phyloP scores from a whole-genome alignment of 2,329 filamentous ascomycete genomes.

The Thelonectria discophora region DNA sequence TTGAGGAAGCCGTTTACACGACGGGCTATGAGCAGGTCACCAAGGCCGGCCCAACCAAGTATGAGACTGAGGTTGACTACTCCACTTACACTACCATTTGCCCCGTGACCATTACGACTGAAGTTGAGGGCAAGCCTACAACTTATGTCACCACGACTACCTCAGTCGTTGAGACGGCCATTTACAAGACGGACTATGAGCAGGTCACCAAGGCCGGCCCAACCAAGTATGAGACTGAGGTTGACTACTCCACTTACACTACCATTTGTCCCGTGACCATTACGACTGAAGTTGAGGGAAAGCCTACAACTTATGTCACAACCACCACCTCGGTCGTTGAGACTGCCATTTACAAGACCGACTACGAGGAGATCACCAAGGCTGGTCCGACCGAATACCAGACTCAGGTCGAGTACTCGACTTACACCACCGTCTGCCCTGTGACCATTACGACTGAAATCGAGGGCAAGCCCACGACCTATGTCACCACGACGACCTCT shows the following conservation, averaged over 20 bases:
- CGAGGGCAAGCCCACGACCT: conserved; percentile 53
- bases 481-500: conserved; percentile 43
- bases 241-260: conserved; percentile 55
- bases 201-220: conserved; percentile 51
- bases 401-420: conserved; percentile 46
- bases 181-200: conserved; percentile 45
- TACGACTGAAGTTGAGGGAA: conserved; percentile 46
- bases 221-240: conserved; percentile 46
- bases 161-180: conserved; percentile 41
- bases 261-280: conserved; percentile 54
- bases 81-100: conserved; percentile 54
- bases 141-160: conserved; percentile 36
- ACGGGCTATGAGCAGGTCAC: conserved; percentile 46
- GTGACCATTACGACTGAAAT: conserved; percentile 48
- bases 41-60: conserved; percentile 43
- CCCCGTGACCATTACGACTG: conserved; percentile 50
- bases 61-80: conserved; percentile 44
- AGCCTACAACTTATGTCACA: conserved; percentile 30
- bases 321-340: conserved; percentile 41
- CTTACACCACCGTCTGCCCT: conserved; percentile 52
- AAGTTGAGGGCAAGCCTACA: conserved; percentile 32
- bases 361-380: conserved; percentile 50
- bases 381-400: conserved; percentile 10
- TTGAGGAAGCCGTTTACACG: conserved; percentile 43
- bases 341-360: conserved; percentile 38